Evolutionary conservation across 2,329 filamentous ascomycete genomes (phyloP), one percentile per base, ranked within the genome.

Genomic region (Alternaria incomplexa): DNA sequence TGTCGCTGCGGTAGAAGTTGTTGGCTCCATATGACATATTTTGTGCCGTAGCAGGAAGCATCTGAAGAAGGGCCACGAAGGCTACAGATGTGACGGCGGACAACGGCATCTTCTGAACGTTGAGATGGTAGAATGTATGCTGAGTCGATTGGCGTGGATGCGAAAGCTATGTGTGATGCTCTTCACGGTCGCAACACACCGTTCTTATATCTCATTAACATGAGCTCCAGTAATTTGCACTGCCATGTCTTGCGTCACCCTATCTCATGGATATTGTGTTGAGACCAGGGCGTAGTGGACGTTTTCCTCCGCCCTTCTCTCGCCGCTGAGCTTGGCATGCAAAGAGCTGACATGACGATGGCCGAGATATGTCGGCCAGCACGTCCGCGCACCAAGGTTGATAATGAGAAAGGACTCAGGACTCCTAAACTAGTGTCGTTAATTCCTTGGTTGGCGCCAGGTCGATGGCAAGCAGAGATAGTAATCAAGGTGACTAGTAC

Each of bases 1-100:
- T 61, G 47, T 56, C 32, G 48, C 66, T 67, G 5, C 23, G 44
- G 52, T 69, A 69, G 56, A 69, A 69, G 51, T 67, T 67, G 55
- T 69, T 46, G 26, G 66, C 66, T 47, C 64, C 64, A 28, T 48
- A 67, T 0, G 64, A 65, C 30, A 67, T 22, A 40, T 66, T 67
- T 44, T 68, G 66, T 48, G 66, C 62, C 45, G 23, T 57, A 12
- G 53, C 43, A 25, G 59, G 20, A 46, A 55, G 40, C 25, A 50
- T 30, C n/a, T 30, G 47, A 20, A 50, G n/a, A 10, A 17, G 25
- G 25, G 47, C 47, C 25, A 50, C 11, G 25, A 50, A 28, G 10
- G 25, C 47, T 20, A 30, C 11, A n/a, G 47, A 50, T 30, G n/a
- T 17, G 25, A 50, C 17, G 2, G 47, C 13, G 17, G 11, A 15